These are phyloP conservation scores for Ganoderma lucidum DNA, from an alignment of 1,284 basidiomycete genomes.

Conservation along the genomic window DNA sequence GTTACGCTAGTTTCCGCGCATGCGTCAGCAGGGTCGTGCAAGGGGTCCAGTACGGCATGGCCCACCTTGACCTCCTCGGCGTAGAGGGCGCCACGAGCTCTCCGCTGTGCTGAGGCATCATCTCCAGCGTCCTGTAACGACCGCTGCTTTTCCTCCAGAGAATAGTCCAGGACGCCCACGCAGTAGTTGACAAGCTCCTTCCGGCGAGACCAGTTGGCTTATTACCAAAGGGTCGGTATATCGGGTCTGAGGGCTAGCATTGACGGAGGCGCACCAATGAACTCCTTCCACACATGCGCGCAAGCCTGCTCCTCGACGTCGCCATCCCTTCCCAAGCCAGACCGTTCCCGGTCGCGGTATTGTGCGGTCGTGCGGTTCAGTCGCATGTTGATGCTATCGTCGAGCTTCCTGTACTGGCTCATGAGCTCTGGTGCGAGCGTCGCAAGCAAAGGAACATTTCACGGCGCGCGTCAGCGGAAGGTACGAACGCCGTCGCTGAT, in stretches of 20 bases:
- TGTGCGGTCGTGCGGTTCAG: conserved; percentile 85
- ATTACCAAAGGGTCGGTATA: conserved; percentile 5
- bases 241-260: background rate
- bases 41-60: conserved; percentile 28
- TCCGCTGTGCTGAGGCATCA: conserved; percentile 55
- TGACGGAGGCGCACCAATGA: conserved; percentile 68
- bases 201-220: conserved; percentile 87
- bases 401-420: conserved; percentile 85
- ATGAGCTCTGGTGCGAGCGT: conserved; percentile 70
- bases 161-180: conserved; percentile 72
- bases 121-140: conserved; percentile 51
- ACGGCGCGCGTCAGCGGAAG: conserved; percentile 8
- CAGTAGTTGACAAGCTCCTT: conserved; percentile 85
- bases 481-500: conserved; percentile 18
- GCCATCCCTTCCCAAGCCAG: conserved; percentile 48
- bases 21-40: conserved; percentile 12
- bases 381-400: conserved; percentile 86
- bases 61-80: conserved; percentile 81
- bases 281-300: conserved; percentile 80
- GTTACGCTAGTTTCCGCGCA: conserved; percentile 59
- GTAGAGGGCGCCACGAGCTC: conserved; percentile 64
- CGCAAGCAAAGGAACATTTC: conserved; percentile 14
- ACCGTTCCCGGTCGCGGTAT: conserved; percentile 76
- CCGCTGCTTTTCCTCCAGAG: conserved; percentile 65
- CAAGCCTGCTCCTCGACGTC: conserved; percentile 79